Conservation (phyloP, 352 stramenopile genomes). For the Pythium phragmiticola region DNA sequence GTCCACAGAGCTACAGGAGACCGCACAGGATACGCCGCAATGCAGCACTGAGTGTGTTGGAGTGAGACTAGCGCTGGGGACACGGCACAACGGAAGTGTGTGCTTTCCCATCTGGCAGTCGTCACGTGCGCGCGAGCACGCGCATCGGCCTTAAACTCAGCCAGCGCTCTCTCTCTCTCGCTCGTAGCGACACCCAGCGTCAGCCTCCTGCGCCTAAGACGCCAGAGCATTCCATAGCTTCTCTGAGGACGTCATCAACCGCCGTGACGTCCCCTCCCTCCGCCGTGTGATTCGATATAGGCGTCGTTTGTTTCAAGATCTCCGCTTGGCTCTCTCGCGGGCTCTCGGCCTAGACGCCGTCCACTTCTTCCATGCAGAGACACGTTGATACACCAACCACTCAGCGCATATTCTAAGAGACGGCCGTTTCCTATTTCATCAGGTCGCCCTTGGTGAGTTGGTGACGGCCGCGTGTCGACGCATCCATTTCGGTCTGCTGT, state of each 20-base stretch:
- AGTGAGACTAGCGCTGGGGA: not conserved
- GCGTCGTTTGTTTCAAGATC: constrained; percentile 6
- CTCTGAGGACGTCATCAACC: not conserved
- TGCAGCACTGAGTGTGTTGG: too few relatives aligned
- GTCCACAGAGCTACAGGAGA: too few relatives aligned
- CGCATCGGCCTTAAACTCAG: constrained; percentile 23
- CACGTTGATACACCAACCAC: not conserved
- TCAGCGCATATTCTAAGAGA: not conserved
- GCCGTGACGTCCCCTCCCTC: not conserved
- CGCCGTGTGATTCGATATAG: constrained; percentile 3
- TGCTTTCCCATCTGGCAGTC: constrained; percentile 10
- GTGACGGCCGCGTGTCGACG: constrained; percentile 11
- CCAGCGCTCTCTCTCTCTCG: not conserved
- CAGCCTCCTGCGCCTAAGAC: not conserved
- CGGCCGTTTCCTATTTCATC: not conserved
- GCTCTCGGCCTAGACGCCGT: constrained; percentile 15
- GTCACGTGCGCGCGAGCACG: constrained; percentile 1
- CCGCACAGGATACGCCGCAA: too few relatives aligned
- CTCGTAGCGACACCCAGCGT: not conserved
- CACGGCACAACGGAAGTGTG: not conserved
- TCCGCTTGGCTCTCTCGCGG: constrained; percentile 6
- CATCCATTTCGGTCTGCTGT: constrained; percentile 1
- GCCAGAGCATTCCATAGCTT: not conserved
- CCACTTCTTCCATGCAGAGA: not conserved
- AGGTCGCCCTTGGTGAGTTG: not conserved